Conservation (phyloP, 345 rosid species). For the Hypericum androsaemum region DNA sequence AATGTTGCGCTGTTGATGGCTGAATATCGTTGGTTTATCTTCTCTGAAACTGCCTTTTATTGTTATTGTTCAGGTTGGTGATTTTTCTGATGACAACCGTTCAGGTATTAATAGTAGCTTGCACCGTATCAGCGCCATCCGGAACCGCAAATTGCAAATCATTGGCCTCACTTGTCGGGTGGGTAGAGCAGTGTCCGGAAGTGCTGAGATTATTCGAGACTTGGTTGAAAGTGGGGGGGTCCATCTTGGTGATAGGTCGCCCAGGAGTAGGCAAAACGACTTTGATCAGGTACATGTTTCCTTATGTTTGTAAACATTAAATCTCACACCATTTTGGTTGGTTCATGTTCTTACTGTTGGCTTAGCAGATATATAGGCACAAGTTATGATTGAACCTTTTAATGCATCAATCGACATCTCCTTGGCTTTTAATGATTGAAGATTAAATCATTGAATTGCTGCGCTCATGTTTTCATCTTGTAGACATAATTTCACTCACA, state of each 20-base stretch:
- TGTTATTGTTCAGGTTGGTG: slow-evolving; percentile 42
- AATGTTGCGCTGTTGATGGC: neutral
- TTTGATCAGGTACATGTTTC: slow-evolving; percentile 55
- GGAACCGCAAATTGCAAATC: slow-evolving; percentile 40
- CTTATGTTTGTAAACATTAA: neutral
- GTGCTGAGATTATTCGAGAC: slow-evolving; percentile 52
- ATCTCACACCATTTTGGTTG: neutral
- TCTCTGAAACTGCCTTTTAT: slow-evolving; percentile 10
- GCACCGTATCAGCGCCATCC: slow-evolving; percentile 59
- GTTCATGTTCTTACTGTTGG: neutral
- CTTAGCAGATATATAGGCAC: neutral
- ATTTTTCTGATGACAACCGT: slow-evolving; percentile 51
- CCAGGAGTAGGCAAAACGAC: slow-evolving; percentile 79
- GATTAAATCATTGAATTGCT: too few relatives aligned
- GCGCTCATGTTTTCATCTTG: too few relatives aligned
- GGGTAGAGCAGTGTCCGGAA: slow-evolving; percentile 58
- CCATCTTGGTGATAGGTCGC: slow-evolving; percentile 62
- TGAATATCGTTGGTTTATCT: slow-evolving; percentile 6
- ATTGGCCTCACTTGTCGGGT: slow-evolving; percentile 62
- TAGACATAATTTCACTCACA: too few relatives aligned
- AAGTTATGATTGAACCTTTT: too few relatives aligned
- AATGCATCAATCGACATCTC: too few relatives aligned
- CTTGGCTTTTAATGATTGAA: too few relatives aligned
- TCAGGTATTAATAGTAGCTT: slow-evolving; percentile 64
- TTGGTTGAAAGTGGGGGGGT: slow-evolving; percentile 48